Evolutionary conservation across 768 basidiomycete genomes (phyloP).

Genomic region (Phlegmacium glaucopus): DNA sequence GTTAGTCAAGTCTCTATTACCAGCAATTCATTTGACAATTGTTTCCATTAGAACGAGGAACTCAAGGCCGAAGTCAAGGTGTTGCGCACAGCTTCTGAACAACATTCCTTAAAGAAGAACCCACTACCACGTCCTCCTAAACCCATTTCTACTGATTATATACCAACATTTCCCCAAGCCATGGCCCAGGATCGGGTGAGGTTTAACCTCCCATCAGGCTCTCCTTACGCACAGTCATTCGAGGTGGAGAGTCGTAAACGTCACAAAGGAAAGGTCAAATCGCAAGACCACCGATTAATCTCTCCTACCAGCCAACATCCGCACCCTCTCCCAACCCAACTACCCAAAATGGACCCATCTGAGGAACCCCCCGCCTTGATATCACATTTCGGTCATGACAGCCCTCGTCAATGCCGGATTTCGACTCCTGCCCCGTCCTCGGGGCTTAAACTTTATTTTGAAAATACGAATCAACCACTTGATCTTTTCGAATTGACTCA

Average conservation of each 20-base stretch:
- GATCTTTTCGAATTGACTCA: conserved; percentile 14
- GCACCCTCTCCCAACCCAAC: background rate
- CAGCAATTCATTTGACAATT: background rate
- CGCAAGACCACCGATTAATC: background rate
- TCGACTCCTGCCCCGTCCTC: conserved; percentile 3
- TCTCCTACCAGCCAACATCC: conserved; percentile 3
- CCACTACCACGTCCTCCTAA: conserved; percentile 58
- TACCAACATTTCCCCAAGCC: conserved; percentile 38
- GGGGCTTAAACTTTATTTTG: conserved; percentile 7
- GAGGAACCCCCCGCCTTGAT: background rate
- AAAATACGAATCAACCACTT: conserved; percentile 10
- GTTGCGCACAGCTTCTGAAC: conserved; percentile 24
- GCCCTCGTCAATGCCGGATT: background rate
- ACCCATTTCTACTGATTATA: conserved; percentile 43
- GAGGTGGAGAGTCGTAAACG: conserved; percentile 9
- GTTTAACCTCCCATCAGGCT: conserved; percentile 8
- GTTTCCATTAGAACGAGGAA: conserved; percentile 7
- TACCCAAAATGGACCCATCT: background rate
- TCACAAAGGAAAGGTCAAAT: conserved; percentile 4
- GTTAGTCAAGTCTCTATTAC: conserved; percentile 7
- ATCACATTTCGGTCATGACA: background rate
- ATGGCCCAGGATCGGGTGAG: conserved; percentile 7
- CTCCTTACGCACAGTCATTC: conserved; percentile 6
- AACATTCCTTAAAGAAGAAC: conserved; percentile 28
- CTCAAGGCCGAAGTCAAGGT: conserved; percentile 32